A percentile compares a stretch with the other conserved stretches of the same genome.
These are phyloP conservation scores for Monilinia aucupariae DNA, from an alignment of 2,329 filamentous ascomycete genomes.

Conservation along the genomic window DNA sequence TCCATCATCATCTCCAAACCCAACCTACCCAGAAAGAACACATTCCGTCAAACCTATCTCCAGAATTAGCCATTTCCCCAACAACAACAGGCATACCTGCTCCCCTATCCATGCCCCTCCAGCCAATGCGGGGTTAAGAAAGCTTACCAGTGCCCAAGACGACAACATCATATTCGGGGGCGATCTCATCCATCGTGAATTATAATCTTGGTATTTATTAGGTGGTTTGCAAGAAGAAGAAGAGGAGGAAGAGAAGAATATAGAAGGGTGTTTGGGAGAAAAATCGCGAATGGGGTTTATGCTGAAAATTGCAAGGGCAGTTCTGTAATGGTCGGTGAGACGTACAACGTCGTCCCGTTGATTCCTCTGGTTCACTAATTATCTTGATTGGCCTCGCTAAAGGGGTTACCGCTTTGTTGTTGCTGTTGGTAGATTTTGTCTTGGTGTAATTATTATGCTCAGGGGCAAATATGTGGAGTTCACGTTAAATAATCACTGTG, in stretches of 20 bases:
- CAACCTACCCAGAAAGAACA: slow-evolving; percentile 85
- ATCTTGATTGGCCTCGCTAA: slow-evolving; percentile 32
- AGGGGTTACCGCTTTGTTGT: slow-evolving; percentile 27
- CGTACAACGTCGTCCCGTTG: slow-evolving; percentile 15
- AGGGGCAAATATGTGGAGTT: slow-evolving; percentile 17
- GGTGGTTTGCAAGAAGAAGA: slow-evolving; percentile 10
- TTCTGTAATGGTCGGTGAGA: slow-evolving; percentile 26
- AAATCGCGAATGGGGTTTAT: slow-evolving; percentile 17
- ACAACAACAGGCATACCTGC: background rate
- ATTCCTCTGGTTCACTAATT: slow-evolving; percentile 11
- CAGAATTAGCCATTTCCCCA: slow-evolving; percentile 20
- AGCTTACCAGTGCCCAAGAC: slow-evolving; percentile 90
- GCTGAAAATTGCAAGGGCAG: slow-evolving; percentile 14
- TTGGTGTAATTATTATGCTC: slow-evolving; percentile 17
- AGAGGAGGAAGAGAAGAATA: slow-evolving; percentile 3
- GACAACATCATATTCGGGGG: slow-evolving; percentile 96
- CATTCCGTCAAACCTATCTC: slow-evolving; percentile 87
- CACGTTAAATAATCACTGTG: background rate
- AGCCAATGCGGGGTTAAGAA: slow-evolving; percentile 36
- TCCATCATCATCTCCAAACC: background rate
- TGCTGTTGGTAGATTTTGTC: slow-evolving; percentile 23
- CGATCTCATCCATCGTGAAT: slow-evolving; percentile 85
- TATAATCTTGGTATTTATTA: slow-evolving; percentile 32
- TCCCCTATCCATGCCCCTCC: slow-evolving; percentile 29
- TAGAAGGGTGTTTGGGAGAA: slow-evolving; percentile 16